Evolutionary conservation across 495 filamentous ascomycete genomes (phyloP), one percentile per base, ranked within the genome.

Genomic region (Aspergillus ellipticus): DNA sequence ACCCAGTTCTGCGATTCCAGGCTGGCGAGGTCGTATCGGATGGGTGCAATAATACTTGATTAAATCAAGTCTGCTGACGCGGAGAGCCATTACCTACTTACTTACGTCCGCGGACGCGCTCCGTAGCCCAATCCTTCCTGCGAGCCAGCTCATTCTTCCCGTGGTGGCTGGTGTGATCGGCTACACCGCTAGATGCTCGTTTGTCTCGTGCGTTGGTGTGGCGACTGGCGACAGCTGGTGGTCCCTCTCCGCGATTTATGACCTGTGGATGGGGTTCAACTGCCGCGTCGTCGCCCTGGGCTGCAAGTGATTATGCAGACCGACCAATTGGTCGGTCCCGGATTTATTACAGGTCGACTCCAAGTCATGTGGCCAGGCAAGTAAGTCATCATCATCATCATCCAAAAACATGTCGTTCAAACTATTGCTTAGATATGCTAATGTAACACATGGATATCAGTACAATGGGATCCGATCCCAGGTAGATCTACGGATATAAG

Each of bases 371-470:
- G 35, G 13, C 11, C 3, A 0, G 39, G 17, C 11, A 52, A 39
- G 17, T 17, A 42, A 52, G 42, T 15, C n/a, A 24, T 41, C 31
- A 24, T 28, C 24, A 28, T 28, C 24, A 28, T 28, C 24, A 28
- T 28, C 24, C 7, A 28, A 28, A n/a, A 48, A 49, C 10, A 26
- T 22, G 20, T 62, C 20, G n/a, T 55, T 58, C 45, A 58, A 57
- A 43, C 33, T 42, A 54, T 42, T 41, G 41, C 50, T 49, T 49
- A 59, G 56, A 62, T 57, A 57, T 65, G 63, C 63, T 66, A 66
- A 66, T 66, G 47, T 55, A 58, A 66, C 59, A 66, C 43, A 58
- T 46, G 57, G 59, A 65, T 66, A 66, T 66, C 63, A 62, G 55
- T 66, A 66, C 57, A 66, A 41, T 56, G 42, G 47, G 52, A 29